Evolutionary conservation across 192 early-diverging fungal species (phyloP).

Genomic region (Rhizophagus clarus): DNA sequence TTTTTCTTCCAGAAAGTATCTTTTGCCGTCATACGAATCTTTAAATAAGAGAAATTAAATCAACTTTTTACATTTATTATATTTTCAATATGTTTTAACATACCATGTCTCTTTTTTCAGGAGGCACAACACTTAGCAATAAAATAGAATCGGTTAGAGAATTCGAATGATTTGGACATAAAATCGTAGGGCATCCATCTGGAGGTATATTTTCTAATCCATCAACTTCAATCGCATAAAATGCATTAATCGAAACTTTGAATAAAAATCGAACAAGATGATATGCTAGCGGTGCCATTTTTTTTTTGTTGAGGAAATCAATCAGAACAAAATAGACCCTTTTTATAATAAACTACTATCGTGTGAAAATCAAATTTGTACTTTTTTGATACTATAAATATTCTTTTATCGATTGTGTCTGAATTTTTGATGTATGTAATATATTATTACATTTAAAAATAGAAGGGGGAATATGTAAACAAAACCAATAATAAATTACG

Average conservation of each 20-base stretch:
- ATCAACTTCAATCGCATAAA: constrained; percentile 45
- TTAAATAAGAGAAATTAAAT: not conserved
- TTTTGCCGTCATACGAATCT: constrained; percentile 44
- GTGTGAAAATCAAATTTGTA: too few species aligned
- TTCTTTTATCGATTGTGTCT: not conserved
- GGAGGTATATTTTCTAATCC: constrained; percentile 46
- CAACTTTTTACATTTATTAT: not conserved
- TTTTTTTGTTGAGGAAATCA: not conserved
- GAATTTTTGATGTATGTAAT: not conserved
- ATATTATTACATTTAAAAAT: not conserved
- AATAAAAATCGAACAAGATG: constrained; percentile 43
- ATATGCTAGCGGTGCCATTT: constrained; percentile 37
- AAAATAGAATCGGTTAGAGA: constrained; percentile 45
- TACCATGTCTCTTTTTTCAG: constrained; percentile 38
- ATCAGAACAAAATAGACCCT: not conserved
- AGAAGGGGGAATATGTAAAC: too few species aligned
- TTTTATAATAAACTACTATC: too few species aligned
- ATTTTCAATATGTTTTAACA: not conserved
- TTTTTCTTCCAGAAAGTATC: constrained; percentile 46
- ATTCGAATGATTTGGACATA: constrained; percentile 44
- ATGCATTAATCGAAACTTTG: constrained; percentile 42
- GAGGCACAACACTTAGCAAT: constrained; percentile 37
- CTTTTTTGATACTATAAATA: not conserved
- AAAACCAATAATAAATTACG: too few species aligned
- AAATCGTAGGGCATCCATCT: constrained; percentile 42